These are phyloP conservation scores for Poa annua DNA, from an alignment of 176 grass and related monocot species.

Conservation along the genomic window DNA sequence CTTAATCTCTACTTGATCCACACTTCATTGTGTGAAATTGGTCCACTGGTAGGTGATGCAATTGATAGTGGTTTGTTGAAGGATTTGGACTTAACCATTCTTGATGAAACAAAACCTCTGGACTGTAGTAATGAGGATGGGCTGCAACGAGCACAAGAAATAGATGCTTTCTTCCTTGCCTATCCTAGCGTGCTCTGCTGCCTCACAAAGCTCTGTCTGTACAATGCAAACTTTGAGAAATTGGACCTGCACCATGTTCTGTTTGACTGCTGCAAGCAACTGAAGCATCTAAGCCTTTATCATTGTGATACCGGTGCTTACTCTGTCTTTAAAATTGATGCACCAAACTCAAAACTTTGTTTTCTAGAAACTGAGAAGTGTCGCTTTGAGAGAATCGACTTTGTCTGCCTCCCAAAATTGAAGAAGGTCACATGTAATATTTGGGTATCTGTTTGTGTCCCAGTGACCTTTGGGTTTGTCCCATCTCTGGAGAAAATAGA, in stretches of 20 bases:
- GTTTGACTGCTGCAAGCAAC: slow-evolving; percentile 1
- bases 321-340: background rate
- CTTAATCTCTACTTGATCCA: no score
- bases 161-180: background rate
- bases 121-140: background rate
- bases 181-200: background rate
- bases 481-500: background rate
- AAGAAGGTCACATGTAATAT: background rate
- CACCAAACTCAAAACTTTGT: background rate
- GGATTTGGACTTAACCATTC: background rate
- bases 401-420: background rate
- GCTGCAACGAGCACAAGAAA: background rate
- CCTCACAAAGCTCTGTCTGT: background rate
- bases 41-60: no score
- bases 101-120: background rate
- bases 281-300: background rate
- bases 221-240: background rate
- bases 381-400: background rate
- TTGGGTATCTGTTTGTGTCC: background rate
- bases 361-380: background rate
- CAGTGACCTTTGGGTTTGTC: background rate
- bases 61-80: background rate
- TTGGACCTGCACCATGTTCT: slow-evolving; percentile 3
- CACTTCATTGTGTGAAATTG: no score
- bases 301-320: background rate